phyloP scores from a whole-genome alignment of 2,329 filamentous ascomycete species.

The Macrophomina tecta region DNA sequence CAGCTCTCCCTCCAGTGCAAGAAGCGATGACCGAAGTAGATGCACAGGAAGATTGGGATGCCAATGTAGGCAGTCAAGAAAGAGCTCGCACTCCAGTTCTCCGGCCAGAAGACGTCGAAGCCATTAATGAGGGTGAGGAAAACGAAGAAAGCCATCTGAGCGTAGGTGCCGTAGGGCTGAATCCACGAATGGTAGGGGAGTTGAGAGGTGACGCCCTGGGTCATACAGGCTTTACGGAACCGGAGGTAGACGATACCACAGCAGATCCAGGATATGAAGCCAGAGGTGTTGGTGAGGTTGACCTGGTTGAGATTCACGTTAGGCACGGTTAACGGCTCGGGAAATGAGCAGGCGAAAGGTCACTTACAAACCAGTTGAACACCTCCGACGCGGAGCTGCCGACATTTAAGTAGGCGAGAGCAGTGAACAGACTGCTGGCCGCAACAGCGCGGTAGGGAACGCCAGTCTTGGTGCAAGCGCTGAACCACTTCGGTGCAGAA shows the following conservation, averaged over 20 bases:
- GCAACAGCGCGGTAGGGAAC: slow-evolving; percentile 59
- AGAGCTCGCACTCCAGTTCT: slow-evolving; percentile 65
- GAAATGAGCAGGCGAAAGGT: neutral
- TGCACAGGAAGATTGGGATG: slow-evolving; percentile 62
- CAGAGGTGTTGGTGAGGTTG: slow-evolving; percentile 67
- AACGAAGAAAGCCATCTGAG: slow-evolving; percentile 62
- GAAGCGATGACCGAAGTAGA: slow-evolving; percentile 62
- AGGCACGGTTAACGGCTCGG: neutral
- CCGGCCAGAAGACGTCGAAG: slow-evolving; percentile 74
- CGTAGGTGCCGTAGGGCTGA: slow-evolving; percentile 70
- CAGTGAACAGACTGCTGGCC: slow-evolving; percentile 51
- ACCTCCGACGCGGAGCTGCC: slow-evolving; percentile 51
- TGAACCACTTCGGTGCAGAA: slow-evolving; percentile 69
- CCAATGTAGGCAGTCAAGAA: slow-evolving; percentile 74
- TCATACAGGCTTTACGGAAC: slow-evolving; percentile 64
- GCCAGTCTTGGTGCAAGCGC: slow-evolving; percentile 64
- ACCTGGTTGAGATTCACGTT: slow-evolving; percentile 39
- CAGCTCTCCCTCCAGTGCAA: slow-evolving; percentile 57
- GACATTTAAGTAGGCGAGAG: slow-evolving; percentile 58
- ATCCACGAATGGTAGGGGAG: slow-evolving; percentile 61
- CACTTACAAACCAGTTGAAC: slow-evolving; percentile 69
- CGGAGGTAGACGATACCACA: slow-evolving; percentile 64
- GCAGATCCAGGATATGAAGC: slow-evolving; percentile 61
- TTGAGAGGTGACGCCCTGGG: slow-evolving; percentile 55
- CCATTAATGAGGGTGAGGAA: slow-evolving; percentile 76